Base-by-base conservation (phyloP, 768 basidiomycete genomes). In the Zangia roseola region DNA sequence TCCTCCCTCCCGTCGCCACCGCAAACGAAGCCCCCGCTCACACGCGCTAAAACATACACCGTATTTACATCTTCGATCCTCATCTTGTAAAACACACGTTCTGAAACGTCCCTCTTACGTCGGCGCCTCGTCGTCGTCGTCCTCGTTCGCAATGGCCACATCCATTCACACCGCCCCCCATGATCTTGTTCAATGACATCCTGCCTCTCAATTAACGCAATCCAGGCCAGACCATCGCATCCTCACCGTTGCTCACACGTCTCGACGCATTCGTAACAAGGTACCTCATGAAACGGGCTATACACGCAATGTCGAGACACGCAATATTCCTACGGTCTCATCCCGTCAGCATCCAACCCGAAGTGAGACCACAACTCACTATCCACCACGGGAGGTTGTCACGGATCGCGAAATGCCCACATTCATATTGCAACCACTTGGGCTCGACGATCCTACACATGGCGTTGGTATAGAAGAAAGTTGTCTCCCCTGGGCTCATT, bases 1-100 rank as follows among this genome's bases (percentile, higher is more conserved):
- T 58, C 61, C 54, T 47, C 56, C 44, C 45, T 40, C 51, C 61
- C 61, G 61, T 31, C 39, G 61, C 61, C 61, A 62, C 62, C 61
- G 61, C 62, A 58, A 0, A 45, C 41, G 35, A 6, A 9, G 12
- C 26, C 40, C 38, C 46, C 56, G 50, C 50, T 28, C 28, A 12
- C 42, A 19, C 39, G 13, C 14, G 10, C 19, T n/a, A 40, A 50
- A 47, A 59, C 49, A 52, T 50, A 35, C 49, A 47, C 47, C 46
- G 23, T 33, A 4, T 28, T 28, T 10, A 45, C 42, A 40, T 56
- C 49, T 44, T 36, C n/a, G n/a, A n/a, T n/a, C n/a, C n/a, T n/a
- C n/a, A n/a, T n/a, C n/a, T n/a, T n/a, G n/a, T n/a, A n/a, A n/a
- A n/a, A 31, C 28, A 30, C 10, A 12, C 12, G 14, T 31, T 31